These are phyloP conservation scores for Pseudogymnoascus sp. DNA, from an alignment of 2,329 filamentous ascomycete species.

Conservation along the genomic window DNA sequence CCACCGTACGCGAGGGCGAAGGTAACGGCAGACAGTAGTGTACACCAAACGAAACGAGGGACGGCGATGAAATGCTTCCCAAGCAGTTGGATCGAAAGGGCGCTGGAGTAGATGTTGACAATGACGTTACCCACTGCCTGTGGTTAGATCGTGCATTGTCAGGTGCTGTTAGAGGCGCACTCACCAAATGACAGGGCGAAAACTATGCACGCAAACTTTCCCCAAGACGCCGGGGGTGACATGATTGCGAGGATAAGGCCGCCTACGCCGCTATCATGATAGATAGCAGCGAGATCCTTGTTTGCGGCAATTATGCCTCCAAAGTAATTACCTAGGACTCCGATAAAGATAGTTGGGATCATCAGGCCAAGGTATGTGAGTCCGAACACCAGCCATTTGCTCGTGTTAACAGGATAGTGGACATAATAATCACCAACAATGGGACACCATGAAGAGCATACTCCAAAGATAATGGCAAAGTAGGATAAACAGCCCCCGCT, in stretches of 20 bases:
- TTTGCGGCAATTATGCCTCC: slow-evolving; percentile 3
- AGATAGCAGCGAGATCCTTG: neutral
- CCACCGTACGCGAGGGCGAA: slow-evolving; percentile 19
- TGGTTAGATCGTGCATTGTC: neutral
- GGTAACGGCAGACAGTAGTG: slow-evolving; percentile 13
- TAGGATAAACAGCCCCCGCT: slow-evolving; percentile 9
- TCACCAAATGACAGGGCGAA: slow-evolving; percentile 4
- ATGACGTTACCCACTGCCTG: slow-evolving; percentile 14
- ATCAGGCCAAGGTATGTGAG: slow-evolving; percentile 40
- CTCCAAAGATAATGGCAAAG: slow-evolving; percentile 9
- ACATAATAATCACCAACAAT: slow-evolving; percentile 38
- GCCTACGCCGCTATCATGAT: slow-evolving; percentile 3
- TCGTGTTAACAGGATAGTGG: slow-evolving; percentile 39
- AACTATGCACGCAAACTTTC: slow-evolving; percentile 1
- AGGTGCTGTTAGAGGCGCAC: neutral
- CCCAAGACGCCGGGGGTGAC: neutral
- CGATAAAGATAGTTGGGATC: slow-evolving; percentile 32
- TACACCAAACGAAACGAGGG: slow-evolving; percentile 20
- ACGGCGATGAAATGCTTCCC: slow-evolving; percentile 18
- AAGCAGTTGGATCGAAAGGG: slow-evolving; percentile 19
- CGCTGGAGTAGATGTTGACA: slow-evolving; percentile 20
- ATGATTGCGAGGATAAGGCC: slow-evolving; percentile 1
- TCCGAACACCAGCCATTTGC: slow-evolving; percentile 38
- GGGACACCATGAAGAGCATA: slow-evolving; percentile 33
- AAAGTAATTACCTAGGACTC: slow-evolving; percentile 4